Evolutionary conservation across 2,329 filamentous ascomycete species (phyloP), one percentile per base, ranked within the genome.

Genomic region (Fusarium acutatum): DNA sequence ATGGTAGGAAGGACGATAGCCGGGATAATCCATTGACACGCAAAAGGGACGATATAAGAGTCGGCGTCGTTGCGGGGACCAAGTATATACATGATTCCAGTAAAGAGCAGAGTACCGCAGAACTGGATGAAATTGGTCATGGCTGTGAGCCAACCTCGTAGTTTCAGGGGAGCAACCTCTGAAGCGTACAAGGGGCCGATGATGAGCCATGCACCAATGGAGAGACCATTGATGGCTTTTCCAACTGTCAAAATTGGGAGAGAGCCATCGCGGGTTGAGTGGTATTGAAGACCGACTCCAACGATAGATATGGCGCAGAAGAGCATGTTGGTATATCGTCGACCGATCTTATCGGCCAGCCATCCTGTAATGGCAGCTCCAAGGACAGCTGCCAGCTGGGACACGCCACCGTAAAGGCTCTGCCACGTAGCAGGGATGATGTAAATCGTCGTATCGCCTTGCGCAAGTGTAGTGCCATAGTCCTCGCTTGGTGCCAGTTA

Each of bases 201-300:
- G 6, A 50, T 50, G 4, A 50, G 47, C 47, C 47, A 50, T 34
- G 47, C 30, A 5, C 47, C 47, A n/a, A 50, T 50, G 17, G 30
- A 50, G 0, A 50, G 17, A 50, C 30, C 47, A 20, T 50, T 50
- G 57, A 81, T 66, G 20, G 67, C 73, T 67, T 85, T 85, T 22
- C 83, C 83, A 2, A 24, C 47, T 11, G 47, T 50, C 7, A 50
- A 7, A 1, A 50, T 34, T 3, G 47, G 47, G 5, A 50, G 47
- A 11, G 47, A 50, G 4, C 30, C 30, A 2, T 50, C n/a, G 17
- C n/a, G 30, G 4, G 47, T 50, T 3, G 47, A 50, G 12, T 32
- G 30, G 2, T 50, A 32, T 80, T 77, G 61, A 84, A 84, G 77
- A 84, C 84, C 35, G 82, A 69, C 26, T 77, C 79, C 81, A 28